Evolutionary conservation across 1,284 basidiomycete species (phyloP), one percentile per base, ranked within the genome.

Genomic region (Ustanciosporium gigantosporum): DNA sequence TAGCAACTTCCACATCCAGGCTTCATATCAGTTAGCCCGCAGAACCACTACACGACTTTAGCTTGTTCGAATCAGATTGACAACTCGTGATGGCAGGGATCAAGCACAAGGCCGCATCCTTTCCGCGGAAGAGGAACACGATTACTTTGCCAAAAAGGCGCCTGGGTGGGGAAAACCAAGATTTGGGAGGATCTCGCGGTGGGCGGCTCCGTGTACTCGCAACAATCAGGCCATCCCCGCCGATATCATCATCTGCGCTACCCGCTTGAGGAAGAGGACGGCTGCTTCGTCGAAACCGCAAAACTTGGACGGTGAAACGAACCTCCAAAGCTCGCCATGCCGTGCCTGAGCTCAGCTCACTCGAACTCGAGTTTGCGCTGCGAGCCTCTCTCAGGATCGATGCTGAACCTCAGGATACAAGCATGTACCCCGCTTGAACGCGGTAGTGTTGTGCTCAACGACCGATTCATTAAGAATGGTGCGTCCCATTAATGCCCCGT

Each of bases 281-380:
- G 94, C 11, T 91, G 91, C 38, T 99, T 88, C 78, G 87, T 98
- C 56, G 95, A 99, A 83, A 98, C 95, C n/a, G 31, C 97, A 98
- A 84, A 98, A 96, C 74, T 82, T 99, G 36, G 95, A 99, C 73
- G 95, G 95, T 32, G 95, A 99, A 82, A 99, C 94, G 39, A 99
- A 97, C 77, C 86, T 99, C 79, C n/a, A 99, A 99, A 81, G 91
- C 89, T 0, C 85, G 94, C 8, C 87, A 88, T 66, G 93, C 89
- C 2, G 85, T 89, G 1, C 82, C 87, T 2, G 84, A 85, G 22
- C 62, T 76, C 16, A 46, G 64, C 9, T 51, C 56, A 16, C 64
- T 77, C 27, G 57, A 52, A 19, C 66, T 69, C 19, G 52, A 64
- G 19, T 65, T 51, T 19, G 71, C 68, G 36, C 47, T 67, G 3